phyloP scores from a whole-genome alignment of 805 yeast genomes.

The Komagataella kurtzmanii region DNA sequence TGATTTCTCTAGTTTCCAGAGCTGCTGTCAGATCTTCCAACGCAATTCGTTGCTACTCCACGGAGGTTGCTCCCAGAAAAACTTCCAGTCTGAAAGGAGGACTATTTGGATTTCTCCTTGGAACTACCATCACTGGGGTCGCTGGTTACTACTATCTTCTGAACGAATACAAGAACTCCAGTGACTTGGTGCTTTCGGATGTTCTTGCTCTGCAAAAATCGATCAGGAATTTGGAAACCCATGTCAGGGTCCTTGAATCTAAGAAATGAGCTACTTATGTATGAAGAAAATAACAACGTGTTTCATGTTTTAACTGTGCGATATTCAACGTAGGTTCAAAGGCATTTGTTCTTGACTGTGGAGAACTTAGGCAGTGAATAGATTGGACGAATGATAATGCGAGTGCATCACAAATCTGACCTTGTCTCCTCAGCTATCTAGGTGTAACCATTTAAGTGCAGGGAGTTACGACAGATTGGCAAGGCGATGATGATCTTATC shows the following conservation, averaged over 20 bases:
- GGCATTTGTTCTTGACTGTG: background rate
- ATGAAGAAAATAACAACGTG: background rate
- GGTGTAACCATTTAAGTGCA: too few relatives aligned
- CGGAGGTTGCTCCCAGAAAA: conserved; percentile 7
- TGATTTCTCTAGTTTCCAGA: background rate
- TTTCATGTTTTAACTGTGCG: background rate
- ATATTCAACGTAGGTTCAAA: background rate
- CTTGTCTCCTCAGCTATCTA: too few relatives aligned
- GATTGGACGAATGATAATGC: too few relatives aligned
- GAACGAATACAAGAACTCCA: conserved; percentile 66
- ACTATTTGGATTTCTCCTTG: conserved; percentile 66
- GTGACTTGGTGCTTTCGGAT: conserved; percentile 62
- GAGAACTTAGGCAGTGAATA: too few relatives aligned
- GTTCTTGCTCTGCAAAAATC: conserved; percentile 59
- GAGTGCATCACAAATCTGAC: too few relatives aligned
- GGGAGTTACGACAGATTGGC: too few relatives aligned
- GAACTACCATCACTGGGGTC: conserved; percentile 61
- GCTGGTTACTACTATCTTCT: conserved; percentile 67
- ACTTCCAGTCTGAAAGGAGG: conserved; percentile 22
- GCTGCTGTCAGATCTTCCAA: background rate
- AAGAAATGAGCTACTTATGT: conserved; percentile 11
- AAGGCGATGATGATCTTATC: too few relatives aligned
- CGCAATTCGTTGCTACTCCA: background rate
- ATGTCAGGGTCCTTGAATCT: conserved; percentile 47
- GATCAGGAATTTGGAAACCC: conserved; percentile 53